Evolutionary conservation across 1,139 yeast species (phyloP), one percentile per base, ranked within the genome.

Genomic region (Scheffersomyces quercinus): DNA sequence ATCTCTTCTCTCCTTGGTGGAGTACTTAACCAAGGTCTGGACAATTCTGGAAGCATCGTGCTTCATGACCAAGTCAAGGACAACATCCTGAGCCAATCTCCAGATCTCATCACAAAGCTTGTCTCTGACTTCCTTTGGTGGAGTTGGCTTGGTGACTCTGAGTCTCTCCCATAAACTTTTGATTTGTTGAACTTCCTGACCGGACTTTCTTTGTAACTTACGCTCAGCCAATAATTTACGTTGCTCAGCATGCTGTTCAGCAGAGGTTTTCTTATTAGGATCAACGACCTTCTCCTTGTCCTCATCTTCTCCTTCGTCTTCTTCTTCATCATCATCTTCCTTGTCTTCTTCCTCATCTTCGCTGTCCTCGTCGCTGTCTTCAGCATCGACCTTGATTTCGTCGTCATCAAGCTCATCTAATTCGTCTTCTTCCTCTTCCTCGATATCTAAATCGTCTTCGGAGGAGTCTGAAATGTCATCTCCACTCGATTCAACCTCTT

Each of bases 31-130:
- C 55, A 93, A 77, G 3, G 98, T 90, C 67, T 93, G 99, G 28
- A 93, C 96, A 44, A 93, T 95, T 69, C 99, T 81, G 28, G 97
- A 89, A 13, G 98, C 95, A 74, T 93, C 99, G 62, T 93, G 99
- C 71, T 93, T 91, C 70, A 93, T 67, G 33, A 91, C 97, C 53
- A 93, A 77, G 57, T 91, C 98, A 54, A 81, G 81, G 44, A 90
- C 80, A 40, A 83, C 82, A 58, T 86, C 91, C 57, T 85, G 79
- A 38, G 95, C 75, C 49, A 88, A 76, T 16, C 77, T 83, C 97
- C 97, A 91, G 35, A 88, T 83, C 66, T 91, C 95, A 54, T 86
- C 78, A 59, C 93, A 81, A 40, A 90, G 73, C 66, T 85, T 85
- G 49, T 85, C 87, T 63, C 97, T 83, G 30, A 85, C 79, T 47